These are phyloP conservation scores for Dimargaris verticillata DNA, from an alignment of 192 early-diverging fungal genomes.

Conservation along the genomic window DNA sequence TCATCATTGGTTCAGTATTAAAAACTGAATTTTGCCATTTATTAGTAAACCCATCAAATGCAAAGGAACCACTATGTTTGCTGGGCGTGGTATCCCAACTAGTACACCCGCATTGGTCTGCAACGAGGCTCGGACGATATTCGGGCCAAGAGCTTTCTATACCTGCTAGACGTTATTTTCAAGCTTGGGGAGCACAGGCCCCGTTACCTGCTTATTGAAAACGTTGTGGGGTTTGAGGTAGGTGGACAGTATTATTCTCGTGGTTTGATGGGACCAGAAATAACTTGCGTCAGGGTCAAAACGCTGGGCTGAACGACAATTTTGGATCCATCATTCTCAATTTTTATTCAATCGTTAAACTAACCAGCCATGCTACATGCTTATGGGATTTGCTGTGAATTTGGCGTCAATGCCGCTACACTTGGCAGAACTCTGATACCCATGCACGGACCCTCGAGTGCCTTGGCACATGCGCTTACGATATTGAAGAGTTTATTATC, in stretches of 20 bases:
- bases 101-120: slow-evolving; percentile 52
- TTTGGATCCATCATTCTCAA: not conserved
- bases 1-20: not conserved
- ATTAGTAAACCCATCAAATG: not conserved
- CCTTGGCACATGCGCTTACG: slow-evolving; percentile 36
- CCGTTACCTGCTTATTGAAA: slow-evolving; percentile 53
- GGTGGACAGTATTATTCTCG: slow-evolving; percentile 15
- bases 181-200: slow-evolving; percentile 33
- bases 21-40: not conserved
- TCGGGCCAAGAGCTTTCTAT: slow-evolving; percentile 57
- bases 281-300: not conserved
- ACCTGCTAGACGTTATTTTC: slow-evolving; percentile 44
- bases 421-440: slow-evolving; percentile 33
- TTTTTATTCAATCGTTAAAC: not conserved
- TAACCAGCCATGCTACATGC: not conserved
- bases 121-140: slow-evolving; percentile 52
- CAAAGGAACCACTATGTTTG: not conserved
- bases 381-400: not conserved
- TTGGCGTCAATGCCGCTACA: not conserved
- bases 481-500: slow-evolving; percentile 55
- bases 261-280: slow-evolving; percentile 6
- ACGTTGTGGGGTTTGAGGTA: slow-evolving; percentile 69
- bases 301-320: not conserved
- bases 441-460: slow-evolving; percentile 34
- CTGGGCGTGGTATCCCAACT: not conserved